Conservation (phyloP, 345 rosid species). For the Nasturtium officinale region DNA sequence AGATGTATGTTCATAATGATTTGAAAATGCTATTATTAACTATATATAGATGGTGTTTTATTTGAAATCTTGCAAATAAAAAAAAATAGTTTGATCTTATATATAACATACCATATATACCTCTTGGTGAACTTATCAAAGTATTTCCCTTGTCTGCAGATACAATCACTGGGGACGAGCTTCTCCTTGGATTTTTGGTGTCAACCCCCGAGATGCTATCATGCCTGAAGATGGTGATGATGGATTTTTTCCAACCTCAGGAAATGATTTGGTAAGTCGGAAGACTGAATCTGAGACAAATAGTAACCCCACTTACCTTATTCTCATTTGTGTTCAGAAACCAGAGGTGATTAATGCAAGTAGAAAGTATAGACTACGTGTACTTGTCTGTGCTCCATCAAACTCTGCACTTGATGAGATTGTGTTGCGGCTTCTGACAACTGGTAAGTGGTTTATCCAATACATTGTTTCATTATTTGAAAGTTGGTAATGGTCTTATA, state of each 20-base stretch:
- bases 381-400: conserved; percentile 96
- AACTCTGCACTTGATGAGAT: conserved; percentile 99
- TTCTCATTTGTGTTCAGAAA: conserved; percentile 55
- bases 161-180: conserved; percentile 73
- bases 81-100: conserved; percentile 8
- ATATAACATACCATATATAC: conserved; percentile 12
- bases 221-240: conserved; percentile 90
- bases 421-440: conserved; percentile 73
- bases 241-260: conserved; percentile 87
- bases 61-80: conserved; percentile 1
- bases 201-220: conserved; percentile 78
- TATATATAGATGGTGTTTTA: conserved; percentile 10
- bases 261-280: conserved; percentile 80
- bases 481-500: conserved; percentile 22
- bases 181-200: conserved; percentile 82
- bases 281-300: conserved; percentile 1
- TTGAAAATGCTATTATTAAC: neutral
- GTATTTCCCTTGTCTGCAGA: conserved; percentile 47
- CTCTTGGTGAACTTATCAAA: neutral
- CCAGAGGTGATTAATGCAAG: conserved; percentile 79
- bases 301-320: conserved; percentile 12
- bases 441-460: conserved; percentile 54
- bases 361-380: conserved; percentile 73
- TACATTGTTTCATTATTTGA: conserved; percentile 1
- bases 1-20: neutral